Conservation (phyloP, 2,329 filamentous ascomycete genomes). For the Apiospora hydei region DNA sequence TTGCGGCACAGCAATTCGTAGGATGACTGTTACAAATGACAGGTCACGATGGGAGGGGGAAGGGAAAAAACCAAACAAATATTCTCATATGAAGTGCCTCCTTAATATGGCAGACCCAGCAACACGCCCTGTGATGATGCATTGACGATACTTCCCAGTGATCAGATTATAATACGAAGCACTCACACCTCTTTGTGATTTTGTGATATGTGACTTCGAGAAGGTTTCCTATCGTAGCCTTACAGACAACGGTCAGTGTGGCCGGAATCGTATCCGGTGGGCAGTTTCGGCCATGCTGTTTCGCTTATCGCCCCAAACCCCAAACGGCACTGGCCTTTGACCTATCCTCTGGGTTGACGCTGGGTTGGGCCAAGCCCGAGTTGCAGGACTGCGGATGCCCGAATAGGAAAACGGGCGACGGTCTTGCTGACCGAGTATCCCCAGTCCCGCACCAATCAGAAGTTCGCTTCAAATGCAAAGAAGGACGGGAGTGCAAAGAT, state of each 20-base stretch:
- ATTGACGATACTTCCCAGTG: not conserved
- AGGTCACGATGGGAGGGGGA: not conserved
- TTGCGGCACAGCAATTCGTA: not conserved
- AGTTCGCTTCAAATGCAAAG: not conserved
- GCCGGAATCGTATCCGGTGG: not conserved
- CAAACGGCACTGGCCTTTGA: not conserved
- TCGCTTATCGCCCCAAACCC: conserved; percentile 12
- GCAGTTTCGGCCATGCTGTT: not conserved
- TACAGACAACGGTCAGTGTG: not conserved
- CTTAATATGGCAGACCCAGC: not conserved
- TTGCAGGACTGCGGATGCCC: conserved; percentile 1
- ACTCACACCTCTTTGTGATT: conserved; percentile 12
- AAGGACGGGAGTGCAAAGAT: not conserved
- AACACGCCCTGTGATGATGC: not conserved
- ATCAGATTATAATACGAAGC: not conserved
- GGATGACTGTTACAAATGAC: not conserved
- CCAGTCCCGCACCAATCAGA: conserved; percentile 2
- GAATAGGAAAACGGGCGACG: conserved; percentile 12
- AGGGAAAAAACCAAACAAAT: not conserved
- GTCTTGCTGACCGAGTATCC: conserved; percentile 8
- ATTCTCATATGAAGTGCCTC: not conserved
- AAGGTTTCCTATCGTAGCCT: not conserved
- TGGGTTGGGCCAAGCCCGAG: not conserved
- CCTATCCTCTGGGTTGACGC: not conserved
- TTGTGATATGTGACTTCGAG: conserved; percentile 20